Conservation (phyloP, 495 filamentous ascomycete species). For the Ramalina intermedia region DNA sequence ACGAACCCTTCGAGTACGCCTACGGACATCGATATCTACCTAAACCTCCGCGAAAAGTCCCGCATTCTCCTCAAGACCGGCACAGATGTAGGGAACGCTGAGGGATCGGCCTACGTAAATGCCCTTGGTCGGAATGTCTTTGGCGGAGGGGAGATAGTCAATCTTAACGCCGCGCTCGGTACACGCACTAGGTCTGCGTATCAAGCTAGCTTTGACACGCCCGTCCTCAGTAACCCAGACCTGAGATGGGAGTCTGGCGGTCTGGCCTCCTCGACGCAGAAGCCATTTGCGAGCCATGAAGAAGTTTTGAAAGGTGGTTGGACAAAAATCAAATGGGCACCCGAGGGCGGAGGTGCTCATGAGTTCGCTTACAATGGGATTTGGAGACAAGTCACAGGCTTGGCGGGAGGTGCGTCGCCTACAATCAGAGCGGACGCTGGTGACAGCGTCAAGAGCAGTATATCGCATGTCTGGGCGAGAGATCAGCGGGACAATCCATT, state of each 20-base stretch:
- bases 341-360: constrained; percentile 45
- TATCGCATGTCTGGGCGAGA: constrained; percentile 65
- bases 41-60: constrained; percentile 63
- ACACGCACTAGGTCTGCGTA: constrained; percentile 84
- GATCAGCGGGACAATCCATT: constrained; percentile 70
- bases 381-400: constrained; percentile 78
- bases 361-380: constrained; percentile 63
- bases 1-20: constrained; percentile 42
- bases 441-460: constrained; percentile 75
- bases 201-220: constrained; percentile 66
- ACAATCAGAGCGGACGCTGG: constrained; percentile 74
- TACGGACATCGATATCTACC: constrained; percentile 63
- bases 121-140: constrained; percentile 79
- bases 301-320: constrained; percentile 72
- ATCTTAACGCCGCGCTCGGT: constrained; percentile 69
- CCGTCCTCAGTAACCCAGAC: constrained; percentile 69
- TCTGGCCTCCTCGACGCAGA: constrained; percentile 65
- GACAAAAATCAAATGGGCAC: constrained; percentile 59
- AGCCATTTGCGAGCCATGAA: constrained; percentile 84
- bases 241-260: constrained; percentile 60
- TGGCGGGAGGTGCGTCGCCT: constrained; percentile 58
- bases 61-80: constrained; percentile 76
- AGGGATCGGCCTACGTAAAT: constrained; percentile 82
- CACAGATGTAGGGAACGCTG: constrained; percentile 79
- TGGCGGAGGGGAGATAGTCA: constrained; percentile 83